Conservation (phyloP, 768 basidiomycete genomes). For the Hysterangium stoloniferum region DNA sequence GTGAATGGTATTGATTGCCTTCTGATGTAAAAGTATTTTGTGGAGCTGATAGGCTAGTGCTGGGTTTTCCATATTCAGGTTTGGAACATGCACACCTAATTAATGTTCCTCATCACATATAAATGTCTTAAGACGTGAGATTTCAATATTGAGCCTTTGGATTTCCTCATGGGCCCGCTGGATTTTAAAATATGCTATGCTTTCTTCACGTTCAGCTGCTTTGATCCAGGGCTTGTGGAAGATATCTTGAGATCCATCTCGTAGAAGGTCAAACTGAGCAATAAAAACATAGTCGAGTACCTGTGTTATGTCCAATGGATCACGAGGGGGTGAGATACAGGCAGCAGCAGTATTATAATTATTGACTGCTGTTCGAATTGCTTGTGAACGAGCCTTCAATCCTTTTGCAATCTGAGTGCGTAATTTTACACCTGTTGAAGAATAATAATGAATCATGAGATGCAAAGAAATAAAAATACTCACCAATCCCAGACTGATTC, state of each 20-base stretch:
- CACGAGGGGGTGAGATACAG: constrained; percentile 11
- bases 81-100: too few species aligned
- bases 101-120: constrained; percentile 25
- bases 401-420: constrained; percentile 27
- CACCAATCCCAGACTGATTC: constrained; percentile 21
- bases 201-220: constrained; percentile 30
- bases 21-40: too few species aligned
- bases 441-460: background rate
- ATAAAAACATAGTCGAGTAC: constrained; percentile 14
- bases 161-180: constrained; percentile 27
- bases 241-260: constrained; percentile 24
- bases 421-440: constrained; percentile 27
- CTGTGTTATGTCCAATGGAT: constrained; percentile 14
- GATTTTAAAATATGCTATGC: constrained; percentile 25
- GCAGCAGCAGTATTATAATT: constrained; percentile 26
- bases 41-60: too few species aligned
- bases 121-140: constrained; percentile 19
- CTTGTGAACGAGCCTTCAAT: constrained; percentile 22
- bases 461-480: constrained; percentile 11
- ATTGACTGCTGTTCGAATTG: constrained; percentile 26
- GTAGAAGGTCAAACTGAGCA: constrained; percentile 27
- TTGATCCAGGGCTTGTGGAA: constrained; percentile 23
- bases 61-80: too few species aligned
- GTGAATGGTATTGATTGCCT: too few species aligned
- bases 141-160: constrained; percentile 24